Evolutionary conservation across 1,284 basidiomycete species (phyloP).

Genomic region (Phlebopus sp.): DNA sequence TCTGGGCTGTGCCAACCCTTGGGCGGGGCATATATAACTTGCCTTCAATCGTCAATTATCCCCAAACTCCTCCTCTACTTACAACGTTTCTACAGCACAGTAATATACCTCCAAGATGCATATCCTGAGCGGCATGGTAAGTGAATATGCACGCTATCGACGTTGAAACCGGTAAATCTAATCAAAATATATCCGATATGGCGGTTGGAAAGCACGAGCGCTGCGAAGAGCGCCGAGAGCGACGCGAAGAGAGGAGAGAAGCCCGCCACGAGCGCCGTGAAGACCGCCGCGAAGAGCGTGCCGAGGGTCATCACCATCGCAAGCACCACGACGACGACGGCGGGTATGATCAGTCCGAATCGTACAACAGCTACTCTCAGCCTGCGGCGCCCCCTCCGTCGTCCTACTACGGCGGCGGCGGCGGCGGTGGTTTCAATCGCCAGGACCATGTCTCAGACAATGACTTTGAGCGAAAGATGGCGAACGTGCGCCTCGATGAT

Average conservation of each 20-base stretch:
- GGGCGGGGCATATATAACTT: slow-evolving; percentile 9
- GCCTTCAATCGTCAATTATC: background rate
- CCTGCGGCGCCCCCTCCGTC: slow-evolving; percentile 13
- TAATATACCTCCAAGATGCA: slow-evolving; percentile 18
- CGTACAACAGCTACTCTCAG: slow-evolving; percentile 1
- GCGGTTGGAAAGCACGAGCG: slow-evolving; percentile 6
- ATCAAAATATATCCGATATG: slow-evolving; percentile 1
- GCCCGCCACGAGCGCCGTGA: slow-evolving; percentile 14
- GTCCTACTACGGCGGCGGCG: background rate
- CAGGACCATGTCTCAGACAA: too few relatives aligned
- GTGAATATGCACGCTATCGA: background rate
- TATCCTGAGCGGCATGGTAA: slow-evolving; percentile 3
- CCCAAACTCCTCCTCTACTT: too few relatives aligned
- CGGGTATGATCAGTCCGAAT: background rate
- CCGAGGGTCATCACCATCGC: slow-evolving; percentile 1
- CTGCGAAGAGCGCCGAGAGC: slow-evolving; percentile 11
- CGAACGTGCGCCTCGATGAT: too few relatives aligned
- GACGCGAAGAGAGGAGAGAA: slow-evolving; percentile 10
- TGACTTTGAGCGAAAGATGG: too few relatives aligned
- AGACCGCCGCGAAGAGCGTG: slow-evolving; percentile 9
- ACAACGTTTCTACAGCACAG: background rate
- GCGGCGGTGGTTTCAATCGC: too few relatives aligned
- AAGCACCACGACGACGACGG: slow-evolving; percentile 1
- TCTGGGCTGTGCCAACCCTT: too few relatives aligned
- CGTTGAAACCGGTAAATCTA: background rate